Conservation (phyloP, 1,284 basidiomycete genomes). For the Laetiporus sulphureus region DNA sequence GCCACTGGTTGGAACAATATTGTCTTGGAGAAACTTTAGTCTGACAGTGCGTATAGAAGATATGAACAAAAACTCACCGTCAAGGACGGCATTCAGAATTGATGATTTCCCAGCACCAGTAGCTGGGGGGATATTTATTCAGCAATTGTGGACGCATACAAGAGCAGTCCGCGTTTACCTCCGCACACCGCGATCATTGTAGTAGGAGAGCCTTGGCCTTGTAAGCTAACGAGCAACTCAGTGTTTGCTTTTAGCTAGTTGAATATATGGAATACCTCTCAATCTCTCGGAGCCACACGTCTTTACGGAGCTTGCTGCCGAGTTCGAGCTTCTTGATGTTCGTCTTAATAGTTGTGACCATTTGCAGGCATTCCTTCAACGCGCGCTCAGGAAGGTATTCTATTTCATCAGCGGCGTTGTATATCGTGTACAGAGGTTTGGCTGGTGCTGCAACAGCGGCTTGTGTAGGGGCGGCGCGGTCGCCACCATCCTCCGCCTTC, state of each 20-base stretch:
- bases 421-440: slow-evolving; percentile 18
- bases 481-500: no score
- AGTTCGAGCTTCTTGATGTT: slow-evolving; percentile 40
- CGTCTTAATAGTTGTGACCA: slow-evolving; percentile 43
- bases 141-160: background rate
- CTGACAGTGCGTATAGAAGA: background rate
- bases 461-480: no score
- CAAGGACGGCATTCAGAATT: slow-evolving; percentile 51
- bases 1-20: slow-evolving; percentile 57
- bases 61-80: slow-evolving; percentile 32
- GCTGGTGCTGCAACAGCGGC: background rate
- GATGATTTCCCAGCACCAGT: slow-evolving; percentile 60
- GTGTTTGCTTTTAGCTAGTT: background rate
- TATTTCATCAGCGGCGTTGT: slow-evolving; percentile 33
- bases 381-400: slow-evolving; percentile 42
- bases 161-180: slow-evolving; percentile 28
- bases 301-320: slow-evolving; percentile 47
- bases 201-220: slow-evolving; percentile 41
- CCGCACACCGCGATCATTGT: slow-evolving; percentile 59
- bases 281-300: slow-evolving; percentile 54
- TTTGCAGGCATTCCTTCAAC: slow-evolving; percentile 42
- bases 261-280: slow-evolving; percentile 31
- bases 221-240: slow-evolving; percentile 31
- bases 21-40: slow-evolving; percentile 30
- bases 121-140: slow-evolving; percentile 26